Base-by-base conservation (phyloP, 768 basidiomycete species). In the Hygrophoropsis aurantiaca region DNA sequence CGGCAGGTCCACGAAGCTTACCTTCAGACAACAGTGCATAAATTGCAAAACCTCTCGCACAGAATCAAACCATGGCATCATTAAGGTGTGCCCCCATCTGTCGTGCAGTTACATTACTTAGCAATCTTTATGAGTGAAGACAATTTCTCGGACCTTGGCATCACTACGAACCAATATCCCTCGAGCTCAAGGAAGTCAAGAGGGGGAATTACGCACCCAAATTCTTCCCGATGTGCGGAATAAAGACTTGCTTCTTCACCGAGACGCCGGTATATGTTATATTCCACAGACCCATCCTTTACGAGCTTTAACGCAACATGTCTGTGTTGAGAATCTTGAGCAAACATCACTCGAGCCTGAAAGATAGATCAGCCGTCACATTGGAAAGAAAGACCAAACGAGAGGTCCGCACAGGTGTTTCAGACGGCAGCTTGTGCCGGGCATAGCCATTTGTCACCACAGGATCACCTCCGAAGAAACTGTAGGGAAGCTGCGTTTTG, bases 101-200 rank as follows among this genome's bases (percentile, higher is more conserved):
- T 15, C 23, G 16, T 26, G 27, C 27, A 21, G 24, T 26, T 7
- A 42, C 18, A 15, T 23, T 23, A 15, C 20, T 40, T n/a, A 46
- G 34, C 16, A 39, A 42, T 19, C 23, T n/a, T 25, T 36, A 49
- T 24, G 23, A 24, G 15, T 1, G 30, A 21, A 16, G 25, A 19
- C 6, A 15, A 21, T 21, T 26, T 16, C 30, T 20, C 47, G 3
- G 27, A 54, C 56, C 65, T 58, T 7, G 68, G 68, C 61, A 64
- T 67, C 10, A 69, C 57, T 8, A 47, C 56, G 38, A 66, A 60
- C 43, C 55, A 62, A 24, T 52, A 53, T 10, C 53, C 62, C n/a
- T 51, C 47, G 15, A 43, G 39, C 0, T 54, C 42, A 2, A 68
- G 39, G 4, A 69, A 20, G 4, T 66, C 60, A 0, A 62, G 30